Evolutionary conservation across 2,329 filamentous ascomycete genomes (phyloP).

Genomic region (Dactylonectria macrodidyma): DNA sequence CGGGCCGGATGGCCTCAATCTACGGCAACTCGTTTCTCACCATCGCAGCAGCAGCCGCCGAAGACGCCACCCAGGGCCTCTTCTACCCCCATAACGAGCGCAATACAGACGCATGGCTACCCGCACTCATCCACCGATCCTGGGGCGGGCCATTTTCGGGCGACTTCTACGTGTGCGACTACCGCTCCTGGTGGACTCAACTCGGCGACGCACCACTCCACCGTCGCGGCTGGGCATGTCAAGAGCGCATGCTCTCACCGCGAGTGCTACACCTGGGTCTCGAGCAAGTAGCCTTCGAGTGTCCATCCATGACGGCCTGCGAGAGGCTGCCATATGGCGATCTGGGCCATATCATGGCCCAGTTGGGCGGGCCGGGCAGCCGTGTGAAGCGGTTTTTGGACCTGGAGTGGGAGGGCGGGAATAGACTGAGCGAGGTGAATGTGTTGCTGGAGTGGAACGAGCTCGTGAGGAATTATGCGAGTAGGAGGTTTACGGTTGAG

Average conservation of each 20-base stretch:
- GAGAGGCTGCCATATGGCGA: slow-evolving; percentile 28
- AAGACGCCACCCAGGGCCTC: background rate
- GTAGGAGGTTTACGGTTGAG: slow-evolving; percentile 1
- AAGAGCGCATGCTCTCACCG: slow-evolving; percentile 28
- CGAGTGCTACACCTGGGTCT: slow-evolving; percentile 31
- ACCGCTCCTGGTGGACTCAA: slow-evolving; percentile 26
- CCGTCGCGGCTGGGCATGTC: slow-evolving; percentile 29
- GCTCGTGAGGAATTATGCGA: slow-evolving; percentile 21
- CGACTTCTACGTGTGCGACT: slow-evolving; percentile 14
- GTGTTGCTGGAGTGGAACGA: slow-evolving; percentile 23
- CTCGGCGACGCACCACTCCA: slow-evolving; percentile 21
- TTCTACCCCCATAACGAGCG: background rate
- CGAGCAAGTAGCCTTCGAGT: slow-evolving; percentile 32
- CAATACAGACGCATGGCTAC: slow-evolving; percentile 11
- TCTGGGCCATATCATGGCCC: background rate
- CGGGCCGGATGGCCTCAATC: background rate
- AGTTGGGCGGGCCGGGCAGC: background rate
- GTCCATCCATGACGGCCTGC: slow-evolving; percentile 17
- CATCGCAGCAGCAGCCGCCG: slow-evolving; percentile 16
- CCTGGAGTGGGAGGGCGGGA: background rate
- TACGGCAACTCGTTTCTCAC: slow-evolving; percentile 28
- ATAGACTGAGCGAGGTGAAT: background rate
- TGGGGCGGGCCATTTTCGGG: background rate
- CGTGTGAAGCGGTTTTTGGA: slow-evolving; percentile 8
- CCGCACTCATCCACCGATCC: slow-evolving; percentile 2